Base-by-base conservation (phyloP, 257 asterid species). In the Solanum rostratum region DNA sequence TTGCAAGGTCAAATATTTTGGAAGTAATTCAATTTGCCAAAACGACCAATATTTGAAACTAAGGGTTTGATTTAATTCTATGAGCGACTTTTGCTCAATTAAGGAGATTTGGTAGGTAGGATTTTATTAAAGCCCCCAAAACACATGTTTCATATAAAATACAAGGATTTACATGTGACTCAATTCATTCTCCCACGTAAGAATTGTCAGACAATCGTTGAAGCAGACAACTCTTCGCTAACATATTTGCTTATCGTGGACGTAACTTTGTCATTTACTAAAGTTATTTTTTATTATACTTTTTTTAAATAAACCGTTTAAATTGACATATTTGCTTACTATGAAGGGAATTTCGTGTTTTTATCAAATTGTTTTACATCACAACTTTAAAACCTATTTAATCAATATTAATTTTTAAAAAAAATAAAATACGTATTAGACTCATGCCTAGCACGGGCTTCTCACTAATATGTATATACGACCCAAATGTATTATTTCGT, bases 21-120 rank as follows among this genome's bases (percentile, higher is more conserved):
- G 13, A 13, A 62, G 37, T 13, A 24, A 27, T 62, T 62, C 70
- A 63, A 63, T 29, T 63, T 14, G 11, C 19, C 70, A 27, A 62
- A 24, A 62, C 16, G 70, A 62, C 39, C 8, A 24, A 62, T 62
- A 62, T n/a, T 78, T 86, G 74, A 30, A 20, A 30, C 76, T 39
- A 33, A 8, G 76, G 76, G 29, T 33, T 33, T 4, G 29, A 19
- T 19, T 69, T 19, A 19, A 62, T 27, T 86, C 80, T 76, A 70
- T 69, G 37, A 37, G 2, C 9, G 18, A 69, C 24, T 69, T 69
- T 62, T 29, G 50, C 10, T 2, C 27, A 68, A 69, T 37, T 69
- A 20, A 70, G 79, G 79, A 39, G 79, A 70, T 70, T 84, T 84
- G 65, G 45, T 85, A 66, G 84, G 89, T 85, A 81, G 86, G 79